Evolutionary conservation across 2,329 filamentous ascomycete species (phyloP), one percentile per base, ranked within the genome.

Genomic region (Pseudogymnoascus sp.): DNA sequence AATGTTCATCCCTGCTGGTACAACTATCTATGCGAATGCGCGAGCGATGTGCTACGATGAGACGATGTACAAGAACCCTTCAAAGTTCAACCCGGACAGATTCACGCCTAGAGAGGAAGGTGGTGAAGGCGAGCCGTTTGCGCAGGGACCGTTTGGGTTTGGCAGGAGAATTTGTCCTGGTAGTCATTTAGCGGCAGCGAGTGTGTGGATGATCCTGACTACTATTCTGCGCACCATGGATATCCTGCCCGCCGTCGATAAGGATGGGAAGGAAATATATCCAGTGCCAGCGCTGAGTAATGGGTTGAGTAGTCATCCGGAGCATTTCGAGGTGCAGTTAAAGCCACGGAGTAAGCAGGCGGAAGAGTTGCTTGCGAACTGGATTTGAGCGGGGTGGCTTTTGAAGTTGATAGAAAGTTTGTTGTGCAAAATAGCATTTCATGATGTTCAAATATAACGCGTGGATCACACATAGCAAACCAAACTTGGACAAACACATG

Each of bases 21-120:
- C 42, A 47, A 47, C 42, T 7, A 47, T 47, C 12, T 47, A 47
- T 26, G 75, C 77, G 31, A 81, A 83, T 80, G 77, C 66, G 62
- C 83, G 80, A 76, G 79, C 79, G 40, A 82, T 87, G 73, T 81
- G 83, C 70, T 81, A 83, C 51, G 77, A 83, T 65, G 67, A 75
- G 60, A 60, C 63, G 3, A 70, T 74, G 1, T 82, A 81, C 71
- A 64, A 62, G 3, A 66, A 79, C 60, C 78, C 80, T 1, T 74
- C 78, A 18, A 64, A 64, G 5, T 82, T 82, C 67, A 74, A 80
- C 40, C 80, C 80, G 0, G 77, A 80, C 62, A 73, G 80, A 5
- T 83, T 77, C 66, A 62, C 71, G 1, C 70, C 74, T 0, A 62
- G 64, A 3, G 66, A 70, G 5, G 68, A 76, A 57, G 74, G 76